These are phyloP conservation scores for Avena eriantha DNA, from an alignment of 176 grass and related monocot genomes.

Conservation along the genomic window DNA sequence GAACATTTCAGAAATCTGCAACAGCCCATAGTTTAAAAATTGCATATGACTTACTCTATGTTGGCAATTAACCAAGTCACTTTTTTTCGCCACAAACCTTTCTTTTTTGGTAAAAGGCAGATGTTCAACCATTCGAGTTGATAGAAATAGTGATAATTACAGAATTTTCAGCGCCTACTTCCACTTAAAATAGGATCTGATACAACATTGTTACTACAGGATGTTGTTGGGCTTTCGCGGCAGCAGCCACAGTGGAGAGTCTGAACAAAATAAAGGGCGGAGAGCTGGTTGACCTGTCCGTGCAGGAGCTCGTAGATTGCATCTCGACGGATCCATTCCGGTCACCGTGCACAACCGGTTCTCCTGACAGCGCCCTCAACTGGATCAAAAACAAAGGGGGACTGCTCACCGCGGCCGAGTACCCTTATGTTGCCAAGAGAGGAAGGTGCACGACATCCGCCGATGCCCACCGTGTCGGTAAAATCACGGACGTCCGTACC, in stretches of 20 bases:
- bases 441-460: not conserved
- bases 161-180: too few relatives aligned
- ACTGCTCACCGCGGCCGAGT: not conserved
- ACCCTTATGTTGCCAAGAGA: not conserved
- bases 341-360: not conserved
- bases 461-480: not conserved
- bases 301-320: conserved; percentile 7
- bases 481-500: not conserved
- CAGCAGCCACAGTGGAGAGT: not conserved
- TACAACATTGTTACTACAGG: not conserved
- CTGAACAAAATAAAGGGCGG: conserved; percentile 2
- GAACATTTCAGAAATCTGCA: too few relatives aligned
- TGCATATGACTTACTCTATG: too few relatives aligned
- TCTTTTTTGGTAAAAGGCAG: too few relatives aligned
- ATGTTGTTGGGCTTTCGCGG: not conserved
- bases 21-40: too few relatives aligned
- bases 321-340: not conserved
- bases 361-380: not conserved
- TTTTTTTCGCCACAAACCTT: too few relatives aligned
- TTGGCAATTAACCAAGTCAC: too few relatives aligned
- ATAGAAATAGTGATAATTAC: too few relatives aligned
- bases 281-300: not conserved
- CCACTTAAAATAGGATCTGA: too few relatives aligned
- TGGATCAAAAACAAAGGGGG: conserved; percentile 4
- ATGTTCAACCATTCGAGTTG: too few relatives aligned